Evolutionary conservation across 2,329 filamentous ascomycete genomes (phyloP).

Genomic region (Cordyceps javanica): DNA sequence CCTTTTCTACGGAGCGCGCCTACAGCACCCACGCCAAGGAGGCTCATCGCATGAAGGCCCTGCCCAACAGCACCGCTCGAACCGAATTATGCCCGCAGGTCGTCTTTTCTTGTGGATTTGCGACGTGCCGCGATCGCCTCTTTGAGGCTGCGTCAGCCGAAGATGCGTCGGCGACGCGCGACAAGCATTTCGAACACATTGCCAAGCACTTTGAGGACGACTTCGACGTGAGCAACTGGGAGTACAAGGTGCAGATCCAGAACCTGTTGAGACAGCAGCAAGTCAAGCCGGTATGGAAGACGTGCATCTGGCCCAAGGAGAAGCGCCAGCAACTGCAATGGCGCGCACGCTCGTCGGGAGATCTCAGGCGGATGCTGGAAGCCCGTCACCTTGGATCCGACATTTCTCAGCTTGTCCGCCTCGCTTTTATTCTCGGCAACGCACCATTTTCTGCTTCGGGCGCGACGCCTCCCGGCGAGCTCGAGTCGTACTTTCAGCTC

Average conservation of each 20-base stretch:
- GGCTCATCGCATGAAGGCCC: constrained; percentile 35
- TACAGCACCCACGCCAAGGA: constrained; percentile 40
- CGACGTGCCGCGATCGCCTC: constrained; percentile 35
- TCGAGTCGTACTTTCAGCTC: constrained; percentile 33
- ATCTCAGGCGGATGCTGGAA: constrained; percentile 39
- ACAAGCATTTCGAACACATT: constrained; percentile 42
- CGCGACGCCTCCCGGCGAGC: constrained; percentile 32
- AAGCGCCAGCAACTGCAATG: constrained; percentile 34
- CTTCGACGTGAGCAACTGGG: constrained; percentile 36
- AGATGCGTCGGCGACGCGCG: constrained; percentile 30
- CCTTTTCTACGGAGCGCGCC: constrained; percentile 39
- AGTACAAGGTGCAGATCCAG: constrained; percentile 37
- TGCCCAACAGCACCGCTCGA: constrained; percentile 35
- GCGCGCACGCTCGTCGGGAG: constrained; percentile 35
- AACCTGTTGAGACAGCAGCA: constrained; percentile 38
- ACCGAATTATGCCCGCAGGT: constrained; percentile 37
- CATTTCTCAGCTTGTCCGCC: constrained; percentile 35
- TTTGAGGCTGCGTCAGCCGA: constrained; percentile 33
- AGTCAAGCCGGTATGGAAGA: constrained; percentile 40
- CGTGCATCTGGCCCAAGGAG: constrained; percentile 39
- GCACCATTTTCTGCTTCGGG: constrained; percentile 31
- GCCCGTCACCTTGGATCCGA: constrained; percentile 36
- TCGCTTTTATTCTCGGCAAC: constrained; percentile 38
- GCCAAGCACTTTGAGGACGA: constrained; percentile 41
- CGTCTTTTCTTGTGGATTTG: constrained; percentile 39